Conservation (phyloP, 306 rosid species). For the Begonia fuchsioides region DNA sequence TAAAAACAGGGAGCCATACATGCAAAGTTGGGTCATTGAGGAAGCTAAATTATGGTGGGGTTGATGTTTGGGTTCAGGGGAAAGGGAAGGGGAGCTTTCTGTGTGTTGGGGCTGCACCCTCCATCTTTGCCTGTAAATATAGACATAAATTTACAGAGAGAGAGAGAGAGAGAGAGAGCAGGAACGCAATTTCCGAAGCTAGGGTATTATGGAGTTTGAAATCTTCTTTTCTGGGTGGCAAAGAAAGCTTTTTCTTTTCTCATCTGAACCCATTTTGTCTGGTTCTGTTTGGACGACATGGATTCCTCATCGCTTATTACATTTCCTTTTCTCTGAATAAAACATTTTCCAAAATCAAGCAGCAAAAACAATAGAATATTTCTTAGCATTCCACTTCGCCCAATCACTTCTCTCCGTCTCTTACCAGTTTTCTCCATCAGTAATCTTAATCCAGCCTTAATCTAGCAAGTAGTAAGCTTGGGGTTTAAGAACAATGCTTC, state of each 20-base stretch:
- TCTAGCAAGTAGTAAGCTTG: too few species aligned
- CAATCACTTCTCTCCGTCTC: too few species aligned
- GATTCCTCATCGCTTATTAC: slow-evolving; percentile 42
- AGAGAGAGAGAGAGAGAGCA: slow-evolving; percentile 3
- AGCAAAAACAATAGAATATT: too few species aligned
- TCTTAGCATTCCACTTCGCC: too few species aligned
- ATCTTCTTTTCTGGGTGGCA: slow-evolving; percentile 90
- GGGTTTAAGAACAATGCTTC: too few species aligned
- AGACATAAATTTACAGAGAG: neutral
- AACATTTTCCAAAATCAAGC: too few species aligned
- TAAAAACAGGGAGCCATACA: neutral
- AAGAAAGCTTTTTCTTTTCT: slow-evolving; percentile 71
- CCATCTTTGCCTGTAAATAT: slow-evolving; percentile 2
- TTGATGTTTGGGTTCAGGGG: neutral
- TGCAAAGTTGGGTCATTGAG: neutral
- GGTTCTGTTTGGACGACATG: slow-evolving; percentile 74
- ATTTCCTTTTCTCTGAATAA: neutral
- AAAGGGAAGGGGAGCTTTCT: neutral
- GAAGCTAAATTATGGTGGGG: neutral
- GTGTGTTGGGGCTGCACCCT: neutral
- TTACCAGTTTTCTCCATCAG: too few species aligned
- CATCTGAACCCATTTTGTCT: slow-evolving; percentile 79
- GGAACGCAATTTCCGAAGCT: slow-evolving; percentile 66
- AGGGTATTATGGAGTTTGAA: slow-evolving; percentile 56
- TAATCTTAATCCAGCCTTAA: too few species aligned